Evolutionary conservation across 345 rosid genomes (phyloP).

Genomic region (Corchorus olitorius): DNA sequence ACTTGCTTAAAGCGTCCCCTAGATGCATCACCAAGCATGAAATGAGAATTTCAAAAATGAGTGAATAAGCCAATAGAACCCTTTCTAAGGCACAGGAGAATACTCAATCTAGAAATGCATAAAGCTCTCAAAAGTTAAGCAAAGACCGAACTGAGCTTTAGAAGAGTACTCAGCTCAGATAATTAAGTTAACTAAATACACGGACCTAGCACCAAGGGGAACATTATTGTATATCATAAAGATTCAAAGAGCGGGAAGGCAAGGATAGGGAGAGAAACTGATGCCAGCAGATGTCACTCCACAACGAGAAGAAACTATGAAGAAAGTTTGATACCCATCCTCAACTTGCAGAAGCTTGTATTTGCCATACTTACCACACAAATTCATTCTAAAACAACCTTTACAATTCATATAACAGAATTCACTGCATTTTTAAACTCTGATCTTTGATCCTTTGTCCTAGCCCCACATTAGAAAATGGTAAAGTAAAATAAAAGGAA

Average conservation of each 20-base stretch:
- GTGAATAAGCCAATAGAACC: not conserved
- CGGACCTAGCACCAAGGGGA: not conserved
- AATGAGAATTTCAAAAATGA: not conserved
- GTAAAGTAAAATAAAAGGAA: no score
- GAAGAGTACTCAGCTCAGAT: no score
- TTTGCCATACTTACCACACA: no score
- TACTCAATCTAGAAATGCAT: not conserved
- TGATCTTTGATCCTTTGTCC: no score
- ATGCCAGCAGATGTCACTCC: not conserved
- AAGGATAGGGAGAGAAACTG: no score
- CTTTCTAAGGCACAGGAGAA: not conserved
- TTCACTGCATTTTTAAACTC: no score
- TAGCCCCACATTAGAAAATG: no score
- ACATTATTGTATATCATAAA: not conserved
- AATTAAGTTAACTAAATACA: no score
- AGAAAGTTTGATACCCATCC: no score
- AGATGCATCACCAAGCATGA: not conserved
- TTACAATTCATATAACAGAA: not conserved
- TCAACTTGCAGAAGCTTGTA: no score
- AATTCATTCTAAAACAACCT: not conserved
- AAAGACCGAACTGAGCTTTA: not conserved
- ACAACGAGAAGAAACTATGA: not conserved
- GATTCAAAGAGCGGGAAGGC: not conserved
- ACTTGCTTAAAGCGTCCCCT: not conserved
- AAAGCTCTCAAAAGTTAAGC: not conserved